Base-by-base conservation (phyloP, 129 eudicot genomes). In the Cynara cardunculus region DNA sequence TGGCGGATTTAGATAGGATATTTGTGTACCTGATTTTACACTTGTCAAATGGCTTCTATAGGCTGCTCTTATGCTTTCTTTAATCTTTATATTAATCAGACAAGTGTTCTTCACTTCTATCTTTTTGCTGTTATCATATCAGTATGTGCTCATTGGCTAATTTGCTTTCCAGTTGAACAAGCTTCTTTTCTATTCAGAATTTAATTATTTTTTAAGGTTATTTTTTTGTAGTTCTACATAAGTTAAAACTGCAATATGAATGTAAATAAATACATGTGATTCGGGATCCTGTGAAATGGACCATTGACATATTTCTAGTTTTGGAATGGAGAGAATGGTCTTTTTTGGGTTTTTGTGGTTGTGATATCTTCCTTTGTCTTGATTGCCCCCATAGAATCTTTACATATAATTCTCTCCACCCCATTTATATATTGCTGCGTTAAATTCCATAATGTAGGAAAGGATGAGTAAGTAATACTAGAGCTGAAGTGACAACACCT, bases 271-370 rank as follows among this genome's bases (percentile, higher is more conserved):
- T 25, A 18, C 18, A 26, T 28, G 19, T 27, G 0, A 28, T 27
- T 53, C 9, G 11, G 78, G 65, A 56, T 59, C 49, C 26, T 10
- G 13, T 75, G 79, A 75, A 21, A 75, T 75, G 70, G 79, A 31
- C 34, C 12, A 30, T 28, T 56, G 71, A 75, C 34, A 64, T 10
- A 62, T 32, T 31, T 30, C 79, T 59, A 59, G 79, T 56, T 56
- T 59, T 13, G 18, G 46, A 59, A 10, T 10, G 5, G 16, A 24
- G 69, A 21, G 24, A 21, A 64, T 21, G 27, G 27, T 64, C 24
- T 64, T 64, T 64, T 22, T 9, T 64, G 26, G 69, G 28, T 64
- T 64, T 56, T 64, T 64, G 28, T 64, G 69, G 69, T 64, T 64
- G 28, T 64, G 69, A 64, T 64, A 24, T 64, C 65, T 56, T 21